Conservation (phyloP, 2,329 filamentous ascomycete genomes). For the Aureobasidium musti region DNA sequence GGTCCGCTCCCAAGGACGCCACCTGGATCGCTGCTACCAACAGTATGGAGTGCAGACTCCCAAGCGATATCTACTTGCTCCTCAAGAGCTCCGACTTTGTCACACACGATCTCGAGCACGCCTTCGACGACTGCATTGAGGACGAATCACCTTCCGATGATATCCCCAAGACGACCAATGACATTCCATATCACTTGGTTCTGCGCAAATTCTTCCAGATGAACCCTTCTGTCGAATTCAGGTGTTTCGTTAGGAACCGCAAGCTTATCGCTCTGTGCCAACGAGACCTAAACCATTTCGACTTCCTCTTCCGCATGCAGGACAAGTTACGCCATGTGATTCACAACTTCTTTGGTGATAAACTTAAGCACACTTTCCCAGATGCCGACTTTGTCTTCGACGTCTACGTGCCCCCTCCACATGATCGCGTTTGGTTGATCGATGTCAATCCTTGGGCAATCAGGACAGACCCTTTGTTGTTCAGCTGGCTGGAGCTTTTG, state of each 20-base stretch:
- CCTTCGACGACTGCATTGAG: conserved; percentile 73
- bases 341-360: conserved; percentile 72
- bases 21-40: conserved; percentile 88
- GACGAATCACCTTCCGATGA: conserved; percentile 36
- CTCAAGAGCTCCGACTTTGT: conserved; percentile 94
- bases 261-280: conserved; percentile 82
- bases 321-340: conserved; percentile 68
- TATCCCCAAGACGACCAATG: conserved; percentile 35
- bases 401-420: conserved; percentile 78
- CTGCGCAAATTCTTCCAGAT: conserved; percentile 85
- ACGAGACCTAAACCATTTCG: conserved; percentile 86
- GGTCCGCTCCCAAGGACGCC: conserved; percentile 95
- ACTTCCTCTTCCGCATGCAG: conserved; percentile 72
- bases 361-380: conserved; percentile 74
- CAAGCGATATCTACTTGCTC: conserved; percentile 91
- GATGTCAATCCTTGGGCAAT: conserved; percentile 96
- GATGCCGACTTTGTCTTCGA: conserved; percentile 87
- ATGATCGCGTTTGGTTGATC: conserved; percentile 78
- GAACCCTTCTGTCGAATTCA: conserved; percentile 89
- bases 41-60: conserved; percentile 82
- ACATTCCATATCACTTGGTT: conserved; percentile 75
- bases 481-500: conserved; percentile 85
- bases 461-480: conserved; percentile 83
- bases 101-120: conserved; percentile 90
- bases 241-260: conserved; percentile 87